Conservation (phyloP, 257 asterid species). For the Solanum neorickii region DNA sequence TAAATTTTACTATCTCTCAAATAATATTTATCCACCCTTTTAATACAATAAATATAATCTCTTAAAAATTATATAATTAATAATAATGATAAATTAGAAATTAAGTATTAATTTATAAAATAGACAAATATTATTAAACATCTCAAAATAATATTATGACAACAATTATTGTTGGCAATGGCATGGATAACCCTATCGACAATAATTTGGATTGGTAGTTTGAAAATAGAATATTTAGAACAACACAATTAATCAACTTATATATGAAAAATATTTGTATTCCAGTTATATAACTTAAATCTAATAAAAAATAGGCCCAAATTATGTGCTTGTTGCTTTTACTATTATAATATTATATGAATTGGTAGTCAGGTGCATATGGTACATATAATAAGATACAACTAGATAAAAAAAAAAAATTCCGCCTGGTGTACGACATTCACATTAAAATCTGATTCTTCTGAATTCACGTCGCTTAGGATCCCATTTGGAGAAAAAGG, state of each 20-base stretch:
- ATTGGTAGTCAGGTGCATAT: background rate
- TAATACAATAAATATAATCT: too few relatives aligned
- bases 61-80: too few relatives aligned
- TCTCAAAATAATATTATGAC: too few relatives aligned
- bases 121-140: too few relatives aligned
- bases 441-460: fast-evolving
- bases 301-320: background rate
- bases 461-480: too few relatives aligned
- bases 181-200: background rate
- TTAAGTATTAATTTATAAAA: too few relatives aligned
- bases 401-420: too few relatives aligned
- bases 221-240: background rate
- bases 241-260: too few relatives aligned
- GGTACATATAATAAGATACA: background rate
- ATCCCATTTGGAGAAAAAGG: too few relatives aligned
- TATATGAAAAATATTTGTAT: background rate
- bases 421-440: fast-evolving
- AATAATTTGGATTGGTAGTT: background rate
- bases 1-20: too few relatives aligned
- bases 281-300: background rate
- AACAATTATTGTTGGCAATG: background rate
- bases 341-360: background rate
- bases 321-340: background rate
- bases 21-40: too few relatives aligned
- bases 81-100: too few relatives aligned